These are phyloP conservation scores for Zymoseptoria ardabiliae DNA, from an alignment of 2,329 filamentous ascomycete genomes.

Conservation along the genomic window DNA sequence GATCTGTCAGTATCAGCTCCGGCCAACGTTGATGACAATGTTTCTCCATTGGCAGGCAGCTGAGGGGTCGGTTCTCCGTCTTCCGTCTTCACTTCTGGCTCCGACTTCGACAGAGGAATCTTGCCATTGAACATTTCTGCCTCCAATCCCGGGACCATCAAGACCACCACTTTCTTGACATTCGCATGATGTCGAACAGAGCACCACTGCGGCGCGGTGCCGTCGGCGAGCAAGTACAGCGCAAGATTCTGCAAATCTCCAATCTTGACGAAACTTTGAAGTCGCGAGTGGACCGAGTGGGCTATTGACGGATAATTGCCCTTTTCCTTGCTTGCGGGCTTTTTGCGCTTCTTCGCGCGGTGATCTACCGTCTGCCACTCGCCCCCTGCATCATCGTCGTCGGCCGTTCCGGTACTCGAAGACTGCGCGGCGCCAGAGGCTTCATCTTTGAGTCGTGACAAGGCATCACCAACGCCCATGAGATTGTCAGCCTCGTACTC, in stretches of 20 bases:
- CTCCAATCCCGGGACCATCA: constrained; percentile 91
- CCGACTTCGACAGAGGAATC: constrained; percentile 27
- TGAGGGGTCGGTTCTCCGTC: constrained; percentile 1
- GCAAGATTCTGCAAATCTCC: constrained; percentile 51
- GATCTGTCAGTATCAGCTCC: background rate
- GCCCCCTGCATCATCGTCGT: constrained; percentile 9
- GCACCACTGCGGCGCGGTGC: constrained; percentile 56
- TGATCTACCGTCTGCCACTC: constrained; percentile 25
- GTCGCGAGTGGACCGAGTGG: constrained; percentile 46
- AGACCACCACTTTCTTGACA: constrained; percentile 67
- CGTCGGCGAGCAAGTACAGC: constrained; percentile 56
- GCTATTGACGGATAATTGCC: constrained; percentile 48
- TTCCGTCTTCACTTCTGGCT: constrained; percentile 1
- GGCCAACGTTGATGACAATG: background rate
- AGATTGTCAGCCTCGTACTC: constrained; percentile 20
- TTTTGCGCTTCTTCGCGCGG: constrained; percentile 21
- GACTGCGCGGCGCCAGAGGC: background rate
- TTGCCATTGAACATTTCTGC: constrained; percentile 74
- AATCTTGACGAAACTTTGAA: constrained; percentile 51
- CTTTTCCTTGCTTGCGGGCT: constrained; percentile 16
- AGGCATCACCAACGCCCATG: constrained; percentile 22
- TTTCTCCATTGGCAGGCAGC: background rate
- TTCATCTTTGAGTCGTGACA: constrained; percentile 17
- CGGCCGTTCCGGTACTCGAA: background rate
- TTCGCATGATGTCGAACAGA: constrained; percentile 49